A percentile compares a stretch with the other conserved stretches of the same genome.
phyloP scores from a whole-genome alignment of 352 stramenopile genomes.

The Halophytophthora polymorphica region DNA sequence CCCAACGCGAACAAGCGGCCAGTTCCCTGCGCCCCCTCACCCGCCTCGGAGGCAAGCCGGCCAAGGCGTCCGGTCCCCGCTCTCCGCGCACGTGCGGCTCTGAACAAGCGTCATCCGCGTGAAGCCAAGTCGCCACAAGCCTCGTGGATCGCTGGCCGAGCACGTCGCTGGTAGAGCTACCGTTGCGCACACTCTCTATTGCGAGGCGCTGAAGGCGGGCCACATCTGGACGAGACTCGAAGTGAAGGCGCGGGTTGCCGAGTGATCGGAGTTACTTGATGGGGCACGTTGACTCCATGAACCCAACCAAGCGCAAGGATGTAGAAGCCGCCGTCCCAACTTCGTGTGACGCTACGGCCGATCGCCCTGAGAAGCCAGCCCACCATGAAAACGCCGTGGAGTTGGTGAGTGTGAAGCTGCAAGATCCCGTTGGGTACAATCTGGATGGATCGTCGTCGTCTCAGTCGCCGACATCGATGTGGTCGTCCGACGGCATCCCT shows the following conservation, averaged over 20 bases:
- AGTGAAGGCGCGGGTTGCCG: background rate
- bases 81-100: too few species aligned
- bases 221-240: too few species aligned
- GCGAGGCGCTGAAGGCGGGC: too few species aligned
- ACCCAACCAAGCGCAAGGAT: slow-evolving; percentile 31
- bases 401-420: slow-evolving; percentile 52
- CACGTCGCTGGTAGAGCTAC: too few species aligned
- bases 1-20: background rate
- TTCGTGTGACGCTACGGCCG: slow-evolving; percentile 11
- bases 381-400: slow-evolving; percentile 46
- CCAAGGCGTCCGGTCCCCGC: too few species aligned
- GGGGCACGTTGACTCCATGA: slow-evolving; percentile 44
- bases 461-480: slow-evolving; percentile 23
- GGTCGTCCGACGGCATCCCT: slow-evolving; percentile 59
- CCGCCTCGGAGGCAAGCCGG: background rate
- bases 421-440: slow-evolving; percentile 38
- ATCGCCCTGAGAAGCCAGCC: slow-evolving; percentile 31
- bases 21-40: slow-evolving; percentile 1
- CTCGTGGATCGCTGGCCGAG: too few species aligned
- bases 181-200: too few species aligned
- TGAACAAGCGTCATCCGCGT: too few species aligned
- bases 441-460: slow-evolving; percentile 26
- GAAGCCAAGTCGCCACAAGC: too few species aligned
- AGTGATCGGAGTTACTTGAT: slow-evolving; percentile 6
- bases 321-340: background rate